Evolutionary conservation across 768 basidiomycete species (phyloP).

Genomic region (Clitopilus hobsonii): DNA sequence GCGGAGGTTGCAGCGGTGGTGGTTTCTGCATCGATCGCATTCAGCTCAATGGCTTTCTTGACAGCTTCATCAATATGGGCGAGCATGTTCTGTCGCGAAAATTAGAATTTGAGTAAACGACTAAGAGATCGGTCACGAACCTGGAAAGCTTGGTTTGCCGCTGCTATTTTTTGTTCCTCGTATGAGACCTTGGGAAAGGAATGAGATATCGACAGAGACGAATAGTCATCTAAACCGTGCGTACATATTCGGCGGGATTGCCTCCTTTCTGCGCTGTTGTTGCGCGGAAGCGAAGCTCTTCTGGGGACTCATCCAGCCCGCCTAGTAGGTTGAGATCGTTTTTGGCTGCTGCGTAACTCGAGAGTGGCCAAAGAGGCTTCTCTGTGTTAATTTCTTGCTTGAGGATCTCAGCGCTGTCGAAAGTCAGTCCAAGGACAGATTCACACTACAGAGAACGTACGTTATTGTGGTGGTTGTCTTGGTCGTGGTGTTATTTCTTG

Average conservation of each 20-base stretch:
- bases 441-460: not conserved
- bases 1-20: constrained; percentile 12
- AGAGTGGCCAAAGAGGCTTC: constrained; percentile 75
- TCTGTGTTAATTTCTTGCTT: constrained; percentile 64
- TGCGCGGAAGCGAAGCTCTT: constrained; percentile 74
- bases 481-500: constrained; percentile 8
- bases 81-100: constrained; percentile 46
- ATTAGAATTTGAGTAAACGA: not conserved
- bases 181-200: constrained; percentile 39
- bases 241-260: constrained; percentile 63
- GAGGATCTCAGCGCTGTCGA: constrained; percentile 56
- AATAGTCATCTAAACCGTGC: no score
- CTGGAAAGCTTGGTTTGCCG: constrained; percentile 44
- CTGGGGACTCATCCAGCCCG: constrained; percentile 68
- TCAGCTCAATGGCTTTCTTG: constrained; percentile 47
- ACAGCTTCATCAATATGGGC: constrained; percentile 44
- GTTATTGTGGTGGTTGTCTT: constrained; percentile 13
- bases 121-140: constrained; percentile 16
- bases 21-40: constrained; percentile 13
- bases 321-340: constrained; percentile 60
- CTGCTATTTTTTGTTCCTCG: constrained; percentile 49
- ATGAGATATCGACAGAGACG: not conserved
- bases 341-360: constrained; percentile 76
- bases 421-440: not conserved
- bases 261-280: constrained; percentile 49